A percentile compares a stretch with the other conserved stretches of the same genome.
Evolutionary conservation across 768 basidiomycete genomes (phyloP).

Genomic region (Trametes villosa): DNA sequence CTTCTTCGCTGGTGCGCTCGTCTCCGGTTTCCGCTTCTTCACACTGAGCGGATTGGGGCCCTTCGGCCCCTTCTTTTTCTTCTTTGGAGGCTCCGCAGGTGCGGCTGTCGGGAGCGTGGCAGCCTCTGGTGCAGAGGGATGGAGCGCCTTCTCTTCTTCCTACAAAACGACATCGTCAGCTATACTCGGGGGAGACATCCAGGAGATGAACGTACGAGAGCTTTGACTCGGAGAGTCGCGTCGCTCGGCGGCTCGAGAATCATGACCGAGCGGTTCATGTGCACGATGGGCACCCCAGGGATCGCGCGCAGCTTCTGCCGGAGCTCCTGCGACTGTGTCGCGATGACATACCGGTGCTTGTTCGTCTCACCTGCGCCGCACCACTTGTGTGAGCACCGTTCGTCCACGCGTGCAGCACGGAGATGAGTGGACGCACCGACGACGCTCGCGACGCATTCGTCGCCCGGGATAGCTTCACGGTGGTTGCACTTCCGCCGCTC

Average conservation of each 20-base stretch:
- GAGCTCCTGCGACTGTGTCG: slow-evolving; percentile 78
- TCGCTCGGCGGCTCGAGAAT: slow-evolving; percentile 90
- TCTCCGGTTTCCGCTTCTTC: slow-evolving; percentile 74
- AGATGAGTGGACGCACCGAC: slow-evolving; percentile 59
- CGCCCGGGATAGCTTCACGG: slow-evolving; percentile 79
- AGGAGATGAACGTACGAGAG: slow-evolving; percentile 44
- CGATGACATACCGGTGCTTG: slow-evolving; percentile 91
- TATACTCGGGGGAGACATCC: not conserved
- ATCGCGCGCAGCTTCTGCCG: slow-evolving; percentile 70
- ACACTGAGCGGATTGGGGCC: slow-evolving; percentile 92
- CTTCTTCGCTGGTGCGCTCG: not conserved
- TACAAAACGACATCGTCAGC: slow-evolving; percentile 31
- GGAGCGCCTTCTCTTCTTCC: slow-evolving; percentile 68
- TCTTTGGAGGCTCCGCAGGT: slow-evolving; percentile 48
- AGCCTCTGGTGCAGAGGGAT: slow-evolving; percentile 53
- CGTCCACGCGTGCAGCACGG: not conserved
- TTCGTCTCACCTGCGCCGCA: slow-evolving; percentile 68
- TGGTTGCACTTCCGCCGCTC: slow-evolving; percentile 97
- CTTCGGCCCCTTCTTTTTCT: slow-evolving; percentile 72
- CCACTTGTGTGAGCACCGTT: not conserved
- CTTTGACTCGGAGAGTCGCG: slow-evolving; percentile 72
- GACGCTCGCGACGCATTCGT: slow-evolving; percentile 81
- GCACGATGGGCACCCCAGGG: slow-evolving; percentile 87
- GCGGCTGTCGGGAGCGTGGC: slow-evolving; percentile 44
- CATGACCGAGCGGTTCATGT: slow-evolving; percentile 91